Evolutionary conservation across 257 asterid genomes (phyloP).

Genomic region (Solanum peruvianum): DNA sequence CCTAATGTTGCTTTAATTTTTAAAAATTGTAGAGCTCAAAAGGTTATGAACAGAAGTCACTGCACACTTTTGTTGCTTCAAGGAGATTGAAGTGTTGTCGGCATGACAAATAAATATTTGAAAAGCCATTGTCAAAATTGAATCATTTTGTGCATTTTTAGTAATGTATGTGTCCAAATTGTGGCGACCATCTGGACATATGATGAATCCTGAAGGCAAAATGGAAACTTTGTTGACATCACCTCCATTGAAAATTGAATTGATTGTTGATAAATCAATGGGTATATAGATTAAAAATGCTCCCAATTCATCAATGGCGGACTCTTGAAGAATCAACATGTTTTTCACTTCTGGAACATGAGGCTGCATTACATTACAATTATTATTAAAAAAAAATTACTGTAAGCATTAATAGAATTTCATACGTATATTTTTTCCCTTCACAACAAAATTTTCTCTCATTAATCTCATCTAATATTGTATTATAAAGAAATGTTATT

Average conservation of each 20-base stretch:
- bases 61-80: too few species aligned
- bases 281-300: constrained; percentile 43
- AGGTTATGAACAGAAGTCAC: too few species aligned
- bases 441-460: neutral
- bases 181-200: too few species aligned
- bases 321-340: constrained; percentile 54
- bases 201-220: too few species aligned
- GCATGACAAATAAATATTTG: too few species aligned
- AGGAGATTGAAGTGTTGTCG: too few species aligned
- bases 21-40: too few species aligned
- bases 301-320: constrained; percentile 32
- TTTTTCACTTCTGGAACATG: constrained; percentile 23
- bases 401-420: neutral
- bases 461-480: neutral
- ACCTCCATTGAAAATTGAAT: constrained; percentile 4
- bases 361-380: constrained; percentile 22
- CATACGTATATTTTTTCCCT: neutral
- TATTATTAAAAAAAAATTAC: neutral
- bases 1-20: too few species aligned
- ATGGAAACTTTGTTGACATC: too few species aligned
- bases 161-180: too few species aligned
- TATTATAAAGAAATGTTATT: neutral
- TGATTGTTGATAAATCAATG: constrained; percentile 12
- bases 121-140: too few species aligned
- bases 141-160: too few species aligned